Evolutionary conservation across 345 rosid species (phyloP).

Genomic region (Pistacia vera): DNA sequence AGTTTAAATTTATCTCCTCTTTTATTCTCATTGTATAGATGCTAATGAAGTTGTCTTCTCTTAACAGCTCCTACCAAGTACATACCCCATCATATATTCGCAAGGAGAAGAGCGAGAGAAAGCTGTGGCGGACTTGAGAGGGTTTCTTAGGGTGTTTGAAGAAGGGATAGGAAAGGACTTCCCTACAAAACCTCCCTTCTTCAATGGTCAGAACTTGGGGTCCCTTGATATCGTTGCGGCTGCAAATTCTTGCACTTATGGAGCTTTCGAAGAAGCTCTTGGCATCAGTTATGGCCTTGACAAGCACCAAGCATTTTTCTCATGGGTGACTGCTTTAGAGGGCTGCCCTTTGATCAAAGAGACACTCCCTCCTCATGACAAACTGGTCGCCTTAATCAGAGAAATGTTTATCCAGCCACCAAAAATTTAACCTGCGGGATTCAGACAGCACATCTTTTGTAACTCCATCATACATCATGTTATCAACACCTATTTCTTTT

Average conservation of each 20-base stretch:
- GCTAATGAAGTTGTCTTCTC: not conserved
- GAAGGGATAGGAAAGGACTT: constrained; percentile 26
- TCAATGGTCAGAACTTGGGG: constrained; percentile 17
- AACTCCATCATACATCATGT: no score
- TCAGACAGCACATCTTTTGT: no score
- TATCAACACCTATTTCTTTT: no score
- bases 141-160: constrained; percentile 21
- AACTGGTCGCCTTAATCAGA: constrained; percentile 14
- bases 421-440: not conserved
- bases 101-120: constrained; percentile 24
- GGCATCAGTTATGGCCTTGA: not conserved
- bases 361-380: constrained; percentile 22
- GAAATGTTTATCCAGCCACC: constrained; percentile 6
- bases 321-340: constrained; percentile 19
- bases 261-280: constrained; percentile 25
- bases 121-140: constrained; percentile 14
- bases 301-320: constrained; percentile 16
- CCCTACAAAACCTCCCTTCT: constrained; percentile 9
- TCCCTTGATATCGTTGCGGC: constrained; percentile 24
- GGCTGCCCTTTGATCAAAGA: constrained; percentile 23
- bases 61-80: constrained; percentile 10
- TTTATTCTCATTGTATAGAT: not conserved
- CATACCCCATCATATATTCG: not conserved
- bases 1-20: no score
- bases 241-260: constrained; percentile 15